Evolutionary conservation across 371 early-diverging fungal genomes (phyloP).

Genomic region (Circinella minor): DNA sequence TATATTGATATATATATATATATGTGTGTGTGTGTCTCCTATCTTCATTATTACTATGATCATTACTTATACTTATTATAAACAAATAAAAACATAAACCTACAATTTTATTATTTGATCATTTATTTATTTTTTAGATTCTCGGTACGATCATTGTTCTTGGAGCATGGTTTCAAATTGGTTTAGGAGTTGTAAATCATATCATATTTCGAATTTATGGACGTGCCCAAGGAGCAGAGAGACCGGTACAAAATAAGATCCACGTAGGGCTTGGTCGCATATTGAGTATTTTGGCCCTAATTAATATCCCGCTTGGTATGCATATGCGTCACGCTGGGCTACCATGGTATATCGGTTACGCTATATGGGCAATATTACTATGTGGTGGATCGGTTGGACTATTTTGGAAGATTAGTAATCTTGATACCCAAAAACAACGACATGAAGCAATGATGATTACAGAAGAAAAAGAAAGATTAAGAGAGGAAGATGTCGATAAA

Average conservation of each 20-base stretch:
- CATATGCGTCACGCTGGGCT: constrained; percentile 22
- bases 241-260: constrained; percentile 37
- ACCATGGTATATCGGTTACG: constrained; percentile 26
- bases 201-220: constrained; percentile 29
- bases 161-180: constrained; percentile 34
- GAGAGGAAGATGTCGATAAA: not conserved
- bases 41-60: not conserved
- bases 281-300: constrained; percentile 22
- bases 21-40: not conserved
- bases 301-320: constrained; percentile 45
- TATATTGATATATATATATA: not conserved
- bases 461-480: not conserved
- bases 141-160: constrained; percentile 34
- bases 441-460: not conserved
- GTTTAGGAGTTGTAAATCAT: constrained; percentile 35
- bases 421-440: not conserved
- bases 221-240: constrained; percentile 18
- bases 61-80: too few species aligned
- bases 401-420: constrained; percentile 13
- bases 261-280: constrained; percentile 41
- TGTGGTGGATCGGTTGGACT: constrained; percentile 20
- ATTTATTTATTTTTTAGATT: constrained; percentile 16
- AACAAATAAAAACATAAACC: too few species aligned
- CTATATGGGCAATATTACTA: constrained; percentile 23
- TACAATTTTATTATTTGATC: too few species aligned